Evolutionary conservation across 2,329 filamentous ascomycete genomes (phyloP).

Genomic region (Elsinoe necatrix): DNA sequence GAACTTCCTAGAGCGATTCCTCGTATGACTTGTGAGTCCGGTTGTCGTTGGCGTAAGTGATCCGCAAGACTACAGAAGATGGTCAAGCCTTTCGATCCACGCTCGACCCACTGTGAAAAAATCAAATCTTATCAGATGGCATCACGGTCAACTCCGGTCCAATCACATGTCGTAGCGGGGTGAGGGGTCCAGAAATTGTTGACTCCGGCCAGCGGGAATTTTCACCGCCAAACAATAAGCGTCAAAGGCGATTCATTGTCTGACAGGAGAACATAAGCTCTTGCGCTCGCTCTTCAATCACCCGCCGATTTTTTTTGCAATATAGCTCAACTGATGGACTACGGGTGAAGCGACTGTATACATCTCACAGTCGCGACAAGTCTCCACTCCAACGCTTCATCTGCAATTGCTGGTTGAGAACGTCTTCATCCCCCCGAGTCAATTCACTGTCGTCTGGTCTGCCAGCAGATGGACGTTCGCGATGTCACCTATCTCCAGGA

Average conservation of each 20-base stretch:
- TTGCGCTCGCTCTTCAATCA: neutral
- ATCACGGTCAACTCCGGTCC: neutral
- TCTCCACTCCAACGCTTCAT: neutral
- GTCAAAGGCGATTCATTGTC: no score
- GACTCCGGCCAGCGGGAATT: neutral
- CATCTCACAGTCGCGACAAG: slow-evolving; percentile 10
- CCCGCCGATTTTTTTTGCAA: neutral
- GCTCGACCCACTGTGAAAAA: neutral
- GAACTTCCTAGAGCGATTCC: neutral
- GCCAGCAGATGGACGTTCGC: slow-evolving; percentile 18
- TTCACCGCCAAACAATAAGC: slow-evolving; percentile 11
- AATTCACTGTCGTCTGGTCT: neutral
- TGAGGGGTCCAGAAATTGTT: neutral
- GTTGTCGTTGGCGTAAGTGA: neutral
- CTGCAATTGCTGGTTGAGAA: neutral
- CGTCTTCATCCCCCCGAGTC: neutral
- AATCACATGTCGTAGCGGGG: slow-evolving; percentile 6
- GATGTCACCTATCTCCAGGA: slow-evolving; percentile 14
- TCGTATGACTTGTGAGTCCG: neutral
- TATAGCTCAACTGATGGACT: slow-evolving; percentile 6
- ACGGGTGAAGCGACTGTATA: slow-evolving; percentile 11
- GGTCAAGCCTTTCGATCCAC: neutral
- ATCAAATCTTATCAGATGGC: slow-evolving; percentile 14
- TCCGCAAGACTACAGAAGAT: neutral
- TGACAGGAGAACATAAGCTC: neutral